A percentile compares a stretch with the other conserved stretches of the same genome.
phyloP scores from a whole-genome alignment of 1,284 basidiomycete genomes.

The Ceratobasidium sp. region DNA sequence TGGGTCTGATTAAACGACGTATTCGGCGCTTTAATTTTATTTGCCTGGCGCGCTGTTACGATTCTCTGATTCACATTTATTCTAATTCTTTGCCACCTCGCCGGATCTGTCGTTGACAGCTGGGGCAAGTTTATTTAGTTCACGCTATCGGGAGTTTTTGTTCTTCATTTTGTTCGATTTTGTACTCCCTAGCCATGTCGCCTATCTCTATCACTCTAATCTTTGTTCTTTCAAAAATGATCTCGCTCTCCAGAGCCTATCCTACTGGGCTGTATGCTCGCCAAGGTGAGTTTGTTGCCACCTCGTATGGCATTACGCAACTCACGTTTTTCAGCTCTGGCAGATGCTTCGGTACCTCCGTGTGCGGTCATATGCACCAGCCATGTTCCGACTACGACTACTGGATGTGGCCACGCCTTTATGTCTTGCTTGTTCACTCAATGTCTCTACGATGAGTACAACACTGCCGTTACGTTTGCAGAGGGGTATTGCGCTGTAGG shows the following conservation, averaged over 20 bases:
- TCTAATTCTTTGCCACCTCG: conserved; percentile 1
- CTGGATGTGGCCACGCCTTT: conserved; percentile 4
- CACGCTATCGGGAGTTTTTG: background rate
- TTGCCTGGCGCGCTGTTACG: background rate
- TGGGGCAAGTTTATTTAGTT: conserved; percentile 18
- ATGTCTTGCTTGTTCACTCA: background rate
- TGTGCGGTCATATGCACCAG: conserved; percentile 6
- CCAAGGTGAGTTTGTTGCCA: conserved; percentile 9
- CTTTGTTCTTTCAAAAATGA: background rate
- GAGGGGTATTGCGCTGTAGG: conserved; percentile 12
- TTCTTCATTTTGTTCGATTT: background rate
- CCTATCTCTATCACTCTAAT: background rate
- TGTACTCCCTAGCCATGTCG: background rate
- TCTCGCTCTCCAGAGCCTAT: background rate
- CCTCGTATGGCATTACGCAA: background rate
- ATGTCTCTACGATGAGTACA: background rate
- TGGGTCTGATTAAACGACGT: too few relatives aligned
- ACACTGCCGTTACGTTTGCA: background rate
- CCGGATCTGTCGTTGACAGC: conserved; percentile 14
- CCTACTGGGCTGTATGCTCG: background rate
- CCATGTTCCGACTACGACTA: background rate
- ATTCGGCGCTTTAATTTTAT: background rate
- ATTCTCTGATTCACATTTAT: background rate
- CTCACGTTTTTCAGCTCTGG: background rate
- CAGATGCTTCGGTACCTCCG: background rate